Conservation (phyloP, 2,329 filamentous ascomycete genomes). For the Pseudofabraea citricarpa region DNA sequence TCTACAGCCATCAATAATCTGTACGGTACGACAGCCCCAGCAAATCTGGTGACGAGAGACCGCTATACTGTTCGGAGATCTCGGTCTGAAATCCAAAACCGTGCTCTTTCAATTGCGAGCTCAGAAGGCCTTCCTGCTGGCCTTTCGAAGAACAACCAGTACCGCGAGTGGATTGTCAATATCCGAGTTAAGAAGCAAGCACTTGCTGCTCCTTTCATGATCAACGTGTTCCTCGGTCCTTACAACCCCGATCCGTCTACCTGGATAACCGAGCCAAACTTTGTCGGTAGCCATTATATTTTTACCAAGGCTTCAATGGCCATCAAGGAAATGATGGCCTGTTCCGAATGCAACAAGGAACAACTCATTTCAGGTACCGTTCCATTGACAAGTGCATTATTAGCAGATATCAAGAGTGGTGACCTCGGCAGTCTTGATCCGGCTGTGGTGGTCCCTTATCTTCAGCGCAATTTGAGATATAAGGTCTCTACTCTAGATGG, state of each 20-base stretch:
- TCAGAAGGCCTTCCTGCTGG: not conserved
- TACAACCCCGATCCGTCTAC: slow-evolving; percentile 14
- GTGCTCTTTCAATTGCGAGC: not conserved
- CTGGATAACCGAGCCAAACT: slow-evolving; percentile 24
- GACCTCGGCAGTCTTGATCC: slow-evolving; percentile 26
- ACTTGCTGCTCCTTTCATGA: slow-evolving; percentile 54
- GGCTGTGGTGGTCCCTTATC: slow-evolving; percentile 18
- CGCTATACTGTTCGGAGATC: not conserved
- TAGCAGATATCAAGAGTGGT: slow-evolving; percentile 21
- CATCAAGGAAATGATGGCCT: slow-evolving; percentile 1
- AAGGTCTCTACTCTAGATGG: slow-evolving; percentile 17
- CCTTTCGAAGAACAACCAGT: slow-evolving; percentile 26
- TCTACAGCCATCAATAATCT: slow-evolving; percentile 55
- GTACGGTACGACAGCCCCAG: slow-evolving; percentile 25
- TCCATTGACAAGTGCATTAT: slow-evolving; percentile 37
- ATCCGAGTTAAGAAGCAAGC: slow-evolving; percentile 57
- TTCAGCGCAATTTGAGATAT: slow-evolving; percentile 21
- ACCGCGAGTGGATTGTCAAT: slow-evolving; percentile 65
- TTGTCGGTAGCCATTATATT: slow-evolving; percentile 27
- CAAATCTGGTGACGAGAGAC: not conserved
- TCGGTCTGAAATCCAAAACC: not conserved
- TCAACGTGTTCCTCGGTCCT: slow-evolving; percentile 64
- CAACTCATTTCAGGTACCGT: slow-evolving; percentile 34
- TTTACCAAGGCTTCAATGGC: slow-evolving; percentile 33
- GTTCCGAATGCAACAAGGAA: slow-evolving; percentile 14